Conservation (phyloP, 1,284 basidiomycete genomes). For the Neolentinus lepideus region DNA sequence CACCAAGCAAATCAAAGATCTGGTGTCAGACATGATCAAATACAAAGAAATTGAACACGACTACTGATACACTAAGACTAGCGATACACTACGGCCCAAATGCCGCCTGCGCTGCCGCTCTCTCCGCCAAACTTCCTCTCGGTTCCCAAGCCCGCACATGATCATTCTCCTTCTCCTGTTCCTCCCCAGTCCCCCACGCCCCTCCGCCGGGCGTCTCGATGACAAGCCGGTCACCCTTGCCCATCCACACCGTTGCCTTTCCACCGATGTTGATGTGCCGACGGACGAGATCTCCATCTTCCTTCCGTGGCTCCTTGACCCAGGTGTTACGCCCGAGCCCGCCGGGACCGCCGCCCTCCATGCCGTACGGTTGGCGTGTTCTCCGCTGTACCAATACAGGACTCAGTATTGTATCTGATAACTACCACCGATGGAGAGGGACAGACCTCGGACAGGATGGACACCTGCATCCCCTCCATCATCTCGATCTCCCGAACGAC, state of each 20-base stretch:
- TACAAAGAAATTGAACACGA: background rate
- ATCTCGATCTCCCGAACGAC: conserved; percentile 87
- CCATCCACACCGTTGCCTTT: conserved; percentile 86
- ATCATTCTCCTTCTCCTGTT: conserved; percentile 18
- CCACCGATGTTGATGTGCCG: conserved; percentile 87
- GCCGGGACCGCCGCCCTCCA: conserved; percentile 80
- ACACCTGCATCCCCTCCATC: conserved; percentile 79
- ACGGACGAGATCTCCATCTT: conserved; percentile 58
- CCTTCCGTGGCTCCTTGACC: conserved; percentile 70
- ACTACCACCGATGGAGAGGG: background rate
- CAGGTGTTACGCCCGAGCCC: conserved; percentile 82
- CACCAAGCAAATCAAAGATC: too few species aligned
- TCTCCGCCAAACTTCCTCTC: conserved; percentile 4
- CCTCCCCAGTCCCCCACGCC: conserved; percentile 67
- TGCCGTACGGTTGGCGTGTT: conserved; percentile 84
- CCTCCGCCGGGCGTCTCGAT: conserved; percentile 93
- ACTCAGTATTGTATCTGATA: background rate
- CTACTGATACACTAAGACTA: background rate
- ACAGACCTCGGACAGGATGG: conserved; percentile 75
- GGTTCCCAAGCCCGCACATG: conserved; percentile 4
- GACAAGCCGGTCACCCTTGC: conserved; percentile 72
- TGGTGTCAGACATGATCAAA: too few species aligned
- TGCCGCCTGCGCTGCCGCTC: background rate
- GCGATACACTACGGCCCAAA: background rate
- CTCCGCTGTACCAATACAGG: conserved; percentile 47